Evolutionary conservation across 345 rosid species (phyloP), one percentile per base, ranked within the genome.

Genomic region (Passiflora organensis): DNA sequence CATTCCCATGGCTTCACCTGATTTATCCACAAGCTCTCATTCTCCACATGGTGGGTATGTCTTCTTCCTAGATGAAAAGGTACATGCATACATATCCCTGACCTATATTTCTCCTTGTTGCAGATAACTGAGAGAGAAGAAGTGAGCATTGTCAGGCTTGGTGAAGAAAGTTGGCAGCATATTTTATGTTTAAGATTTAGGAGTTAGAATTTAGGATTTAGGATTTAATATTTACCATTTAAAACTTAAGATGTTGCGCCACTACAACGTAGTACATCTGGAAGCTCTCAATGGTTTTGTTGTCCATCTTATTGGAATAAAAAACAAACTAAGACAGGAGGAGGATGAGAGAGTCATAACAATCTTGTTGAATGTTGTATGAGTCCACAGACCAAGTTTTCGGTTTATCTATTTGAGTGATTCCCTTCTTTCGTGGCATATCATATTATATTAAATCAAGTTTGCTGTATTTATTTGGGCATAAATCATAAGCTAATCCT

Each of bases 31-130:
- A 1, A 69, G 70, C 50, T 72, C 79, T 18, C 70, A 34, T 34
- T 76, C 85, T 55, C 76, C 77, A 1, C 78, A 48, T 0, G 72
- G 84, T 76, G 65, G 72, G 73, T 62, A n/a, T n/a, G n/a, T n/a
- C n/a, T n/a, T n/a, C 32, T 45, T 43, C 13, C 15, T 8, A 21
- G 5, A 46, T 4, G 18, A 24, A n/a, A 16, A 24, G n/a, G n/a
- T 48, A 0, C 28, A 13, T 15, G 0, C 16, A 11, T 21, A 1
- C 6, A 1, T 11, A 10, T 10, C 42, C 15, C 8, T 10, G 11
- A 9, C 13, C 1, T 6, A 43, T 36, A n/a, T 32, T n/a, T 44
- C 15, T 21, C 32, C 14, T 13, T 47, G 34, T 21, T 60, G 65
- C 71, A 73, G 81, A 64, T 56, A 66, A 62, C 60, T 66, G 57